Evolutionary conservation across 192 early-diverging fungal species (phyloP).

Genomic region (Cetraspora pellucida): DNA sequence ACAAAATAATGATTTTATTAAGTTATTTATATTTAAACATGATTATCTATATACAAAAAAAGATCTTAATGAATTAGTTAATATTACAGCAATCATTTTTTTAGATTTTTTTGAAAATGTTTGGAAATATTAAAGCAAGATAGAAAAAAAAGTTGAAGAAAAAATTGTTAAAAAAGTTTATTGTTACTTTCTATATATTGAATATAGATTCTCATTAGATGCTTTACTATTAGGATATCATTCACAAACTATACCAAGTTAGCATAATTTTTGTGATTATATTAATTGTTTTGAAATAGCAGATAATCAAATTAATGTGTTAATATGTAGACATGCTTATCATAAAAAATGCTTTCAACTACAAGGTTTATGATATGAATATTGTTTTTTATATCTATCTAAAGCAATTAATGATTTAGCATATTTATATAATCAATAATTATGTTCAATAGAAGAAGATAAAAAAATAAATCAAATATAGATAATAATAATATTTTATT

Average conservation of each 20-base stretch:
- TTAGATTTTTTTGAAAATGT: slow-evolving; percentile 19
- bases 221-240: background rate
- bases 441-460: background rate
- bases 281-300: background rate
- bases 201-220: background rate
- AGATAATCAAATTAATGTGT: background rate
- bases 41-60: slow-evolving; percentile 20
- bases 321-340: slow-evolving; percentile 7
- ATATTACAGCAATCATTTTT: background rate
- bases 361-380: background rate
- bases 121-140: background rate
- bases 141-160: background rate
- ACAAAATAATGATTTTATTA: background rate
- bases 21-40: background rate
- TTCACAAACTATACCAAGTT: background rate
- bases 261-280: background rate
- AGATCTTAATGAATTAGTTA: slow-evolving; percentile 11
- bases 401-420: background rate
- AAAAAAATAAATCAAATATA: background rate
- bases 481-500: background rate
- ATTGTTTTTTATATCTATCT: slow-evolving; percentile 7
- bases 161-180: background rate
- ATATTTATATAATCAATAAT: background rate
- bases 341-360: slow-evolving; percentile 12
- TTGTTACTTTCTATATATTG: background rate